phyloP scores from a whole-genome alignment of 345 rosid genomes.

The Linum lewisii region DNA sequence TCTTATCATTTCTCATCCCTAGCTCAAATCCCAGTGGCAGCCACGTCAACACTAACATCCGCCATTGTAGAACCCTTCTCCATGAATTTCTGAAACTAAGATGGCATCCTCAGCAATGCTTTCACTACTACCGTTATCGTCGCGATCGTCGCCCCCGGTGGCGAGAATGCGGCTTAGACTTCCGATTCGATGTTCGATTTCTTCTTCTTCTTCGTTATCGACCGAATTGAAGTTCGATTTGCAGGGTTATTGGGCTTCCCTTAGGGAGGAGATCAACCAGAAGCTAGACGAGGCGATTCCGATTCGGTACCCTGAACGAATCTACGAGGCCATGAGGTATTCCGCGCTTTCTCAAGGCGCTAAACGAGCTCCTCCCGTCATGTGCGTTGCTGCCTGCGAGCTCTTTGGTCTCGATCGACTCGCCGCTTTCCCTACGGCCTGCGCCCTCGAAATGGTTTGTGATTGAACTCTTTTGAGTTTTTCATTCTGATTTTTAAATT shows the following conservation, averaged over 20 bases:
- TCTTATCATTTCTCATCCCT: neutral
- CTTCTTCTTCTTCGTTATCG: constrained; percentile 23
- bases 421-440: constrained; percentile 92
- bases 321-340: constrained; percentile 93
- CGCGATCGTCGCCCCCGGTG: neutral
- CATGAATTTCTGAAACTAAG: neutral
- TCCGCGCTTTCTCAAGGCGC: constrained; percentile 77
- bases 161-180: neutral
- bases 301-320: constrained; percentile 52
- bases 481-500: neutral
- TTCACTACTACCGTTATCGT: neutral
- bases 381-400: constrained; percentile 90
- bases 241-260: constrained; percentile 64
- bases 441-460: constrained; percentile 92
- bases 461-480: no score
- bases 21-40: neutral
- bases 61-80: neutral
- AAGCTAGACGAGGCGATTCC: constrained; percentile 73
- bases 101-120: neutral
- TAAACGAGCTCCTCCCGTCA: constrained; percentile 87
- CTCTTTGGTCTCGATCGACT: constrained; percentile 71
- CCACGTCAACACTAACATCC: constrained; percentile 16
- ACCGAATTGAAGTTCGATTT: constrained; percentile 49
- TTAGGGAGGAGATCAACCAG: constrained; percentile 53
- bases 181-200: constrained; percentile 28